These are phyloP conservation scores for Raffaelea albimanens DNA, from an alignment of 2,329 filamentous ascomycete genomes.

Conservation along the genomic window DNA sequence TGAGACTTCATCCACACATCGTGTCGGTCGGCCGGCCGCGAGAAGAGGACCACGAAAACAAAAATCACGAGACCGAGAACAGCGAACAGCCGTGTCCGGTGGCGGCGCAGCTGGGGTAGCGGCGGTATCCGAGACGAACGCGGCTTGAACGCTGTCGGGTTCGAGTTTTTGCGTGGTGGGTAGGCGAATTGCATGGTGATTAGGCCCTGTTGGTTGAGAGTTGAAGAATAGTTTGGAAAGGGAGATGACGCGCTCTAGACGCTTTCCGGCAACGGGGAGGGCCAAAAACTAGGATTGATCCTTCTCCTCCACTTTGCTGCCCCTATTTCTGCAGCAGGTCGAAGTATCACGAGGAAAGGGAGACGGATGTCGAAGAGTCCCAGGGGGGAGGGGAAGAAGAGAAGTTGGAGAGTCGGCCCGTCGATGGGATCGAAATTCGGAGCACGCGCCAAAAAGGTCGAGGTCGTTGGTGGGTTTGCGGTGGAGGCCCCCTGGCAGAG, in stretches of 20 bases:
- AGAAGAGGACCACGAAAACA: constrained; percentile 52
- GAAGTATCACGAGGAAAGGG: background rate
- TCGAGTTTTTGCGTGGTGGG: constrained; percentile 74
- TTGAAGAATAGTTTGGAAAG: too few species aligned
- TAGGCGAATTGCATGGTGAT: constrained; percentile 76
- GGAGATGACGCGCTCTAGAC: constrained; percentile 14
- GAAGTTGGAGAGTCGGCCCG: too few species aligned
- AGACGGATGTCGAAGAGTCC: background rate
- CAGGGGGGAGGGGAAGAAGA: background rate
- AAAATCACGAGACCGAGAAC: constrained; percentile 46
- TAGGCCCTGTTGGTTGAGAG: background rate
- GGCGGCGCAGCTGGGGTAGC: constrained; percentile 42
- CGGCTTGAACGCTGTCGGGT: constrained; percentile 60
- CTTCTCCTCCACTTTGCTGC: too few species aligned
- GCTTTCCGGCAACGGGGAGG: too few species aligned
- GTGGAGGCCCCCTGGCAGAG: background rate
- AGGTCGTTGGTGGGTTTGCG: too few species aligned
- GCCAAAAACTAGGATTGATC: too few species aligned
- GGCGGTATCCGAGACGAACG: constrained; percentile 41
- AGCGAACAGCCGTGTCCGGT: constrained; percentile 50
- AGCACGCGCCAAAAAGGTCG: too few species aligned
- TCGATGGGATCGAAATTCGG: too few species aligned
- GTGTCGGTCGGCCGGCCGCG: constrained; percentile 17
- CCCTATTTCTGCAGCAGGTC: too few species aligned
- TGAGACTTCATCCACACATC: constrained; percentile 12